Base-by-base conservation (phyloP, 2,329 filamentous ascomycete genomes). In the Clarireedia paspali region DNA sequence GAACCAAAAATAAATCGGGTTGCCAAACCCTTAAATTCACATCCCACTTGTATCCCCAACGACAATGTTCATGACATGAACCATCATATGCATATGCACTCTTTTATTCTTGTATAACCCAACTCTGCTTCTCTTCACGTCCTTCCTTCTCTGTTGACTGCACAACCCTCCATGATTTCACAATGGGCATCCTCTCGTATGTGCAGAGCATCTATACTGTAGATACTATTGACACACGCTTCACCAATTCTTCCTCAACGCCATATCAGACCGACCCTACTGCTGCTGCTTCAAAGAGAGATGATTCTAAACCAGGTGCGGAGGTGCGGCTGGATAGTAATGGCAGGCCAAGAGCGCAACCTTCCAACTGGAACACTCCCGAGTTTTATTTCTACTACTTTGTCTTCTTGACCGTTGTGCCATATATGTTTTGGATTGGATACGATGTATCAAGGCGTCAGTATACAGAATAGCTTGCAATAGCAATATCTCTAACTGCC, bases 401-500 rank as follows among this genome's bases (percentile, higher is more conserved):
- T 20, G 72, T 89, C 62, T 81, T 96, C 64, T 59, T 78, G 30
- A 68, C 81, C 5, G 77, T 77, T 55, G 77, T 97, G 26, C 89
- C 90, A 7, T 80, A 84, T 66, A 99, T 99, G 91, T 90, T 96
- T 73, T 95, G 90, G 76, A 78, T 86, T n/a, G 85, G 87, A 9
- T 88, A 91, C 63, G 82, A 89, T 72, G 90, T 95, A 47, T 99
- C 94, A 24, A 81, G 85, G 73, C 80, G 91, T 91, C 72, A 57
- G 78, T 75, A 63, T 53, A 47, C n/a, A 4, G n/a, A 15, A n/a
- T 39, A 4, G 15, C n/a, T 34, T 45, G 14, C 47, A 15, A 7
- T 6, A 39, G 14, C 30, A 27, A 38, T 23, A 48, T 47, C 20
- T 47, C 61, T 67, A 50, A 65, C 48, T 42, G 30, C 14, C 6